Evolutionary conservation across 2,329 filamentous ascomycete species (phyloP), one percentile per base, ranked within the genome.

Genomic region (Microcyclospora pomicola): DNA sequence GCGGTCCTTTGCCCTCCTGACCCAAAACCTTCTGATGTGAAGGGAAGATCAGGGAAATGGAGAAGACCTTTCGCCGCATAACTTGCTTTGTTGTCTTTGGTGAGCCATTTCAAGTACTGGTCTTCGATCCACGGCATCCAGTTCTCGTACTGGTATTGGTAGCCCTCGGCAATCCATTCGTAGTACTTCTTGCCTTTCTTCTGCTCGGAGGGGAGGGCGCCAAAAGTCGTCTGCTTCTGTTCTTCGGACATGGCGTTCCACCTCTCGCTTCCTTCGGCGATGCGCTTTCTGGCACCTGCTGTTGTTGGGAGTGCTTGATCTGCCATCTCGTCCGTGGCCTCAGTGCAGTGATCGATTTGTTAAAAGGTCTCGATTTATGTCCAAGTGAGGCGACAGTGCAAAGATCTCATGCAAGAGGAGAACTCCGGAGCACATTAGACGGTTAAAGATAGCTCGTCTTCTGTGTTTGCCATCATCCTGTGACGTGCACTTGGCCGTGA

Each of bases 71-170:
- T 82, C 2, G 78, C 69, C 5, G 73, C 66, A 51, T 84, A 84
- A 54, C 72, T 78, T 5, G 77, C 72, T 61, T 85, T 83, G 68
- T 85, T 85, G 54, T 83, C 78, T 45, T 77, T 79, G 50, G 77
- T 81, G 59, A 83, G 83, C 67, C 73, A 83, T 37, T 69, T 67
- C 19, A 85, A 68, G 56, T 82, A 82, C 42, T 75, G 59, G 56
- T 85, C 80, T 59, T 85, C 80, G 40, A 83, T 64, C 80, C 80
- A 84, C 1, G 80, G 80, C 55, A 82, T 71, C 80, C 80, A 85
- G 50, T 62, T 69, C 54, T 84, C 78, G 60, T 84, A 83, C 58
- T 83, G 75, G 38, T 71, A 61, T 62, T 81, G 77, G 66, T 83
- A 84, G 36, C 71, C 74, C 40, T 75, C 59, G 55, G 69, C 73